Percentiles rank a stretch among this genome's conserved stretches.
Conservation (phyloP, 805 yeast species). For the Yarrowia sp. region DNA sequence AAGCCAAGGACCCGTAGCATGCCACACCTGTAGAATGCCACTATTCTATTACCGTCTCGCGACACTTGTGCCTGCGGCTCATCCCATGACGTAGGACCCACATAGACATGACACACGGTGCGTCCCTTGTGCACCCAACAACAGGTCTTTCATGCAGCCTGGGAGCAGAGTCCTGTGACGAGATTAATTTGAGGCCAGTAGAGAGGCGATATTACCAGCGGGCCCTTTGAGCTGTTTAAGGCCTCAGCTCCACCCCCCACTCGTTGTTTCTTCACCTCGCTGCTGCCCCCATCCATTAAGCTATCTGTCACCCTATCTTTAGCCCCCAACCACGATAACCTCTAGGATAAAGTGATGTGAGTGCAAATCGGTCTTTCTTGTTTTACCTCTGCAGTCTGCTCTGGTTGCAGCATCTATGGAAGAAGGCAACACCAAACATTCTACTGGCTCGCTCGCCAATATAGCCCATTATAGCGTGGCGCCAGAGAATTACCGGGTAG, state of each 20-base stretch:
- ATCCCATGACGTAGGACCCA: slow-evolving; percentile 38
- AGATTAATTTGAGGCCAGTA: neutral
- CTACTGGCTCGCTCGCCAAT: neutral
- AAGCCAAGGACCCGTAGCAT: no score
- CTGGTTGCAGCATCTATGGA: slow-evolving; percentile 6
- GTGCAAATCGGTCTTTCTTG: slow-evolving; percentile 12
- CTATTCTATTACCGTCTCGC: neutral
- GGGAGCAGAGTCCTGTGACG: slow-evolving; percentile 4
- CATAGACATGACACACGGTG: slow-evolving; percentile 34
- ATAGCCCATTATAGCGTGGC: neutral
- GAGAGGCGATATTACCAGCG: neutral
- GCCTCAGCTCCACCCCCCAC: neutral
- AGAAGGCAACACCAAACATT: slow-evolving; percentile 17
- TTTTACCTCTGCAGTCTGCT: slow-evolving; percentile 6
- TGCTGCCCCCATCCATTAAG: neutral
- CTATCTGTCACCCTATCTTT: slow-evolving; percentile 34
- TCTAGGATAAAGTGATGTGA: slow-evolving; percentile 18
- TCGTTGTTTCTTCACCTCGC: neutral
- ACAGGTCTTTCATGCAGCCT: slow-evolving; percentile 26
- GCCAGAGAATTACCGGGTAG: neutral
- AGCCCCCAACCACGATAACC: slow-evolving; percentile 33
- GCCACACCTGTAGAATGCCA: neutral
- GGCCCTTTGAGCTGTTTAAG: no score
- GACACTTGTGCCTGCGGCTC: slow-evolving; percentile 23
- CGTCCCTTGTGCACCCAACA: slow-evolving; percentile 23